Conservation (phyloP, 345 rosid species). For the Limnanthes douglasii region DNA sequence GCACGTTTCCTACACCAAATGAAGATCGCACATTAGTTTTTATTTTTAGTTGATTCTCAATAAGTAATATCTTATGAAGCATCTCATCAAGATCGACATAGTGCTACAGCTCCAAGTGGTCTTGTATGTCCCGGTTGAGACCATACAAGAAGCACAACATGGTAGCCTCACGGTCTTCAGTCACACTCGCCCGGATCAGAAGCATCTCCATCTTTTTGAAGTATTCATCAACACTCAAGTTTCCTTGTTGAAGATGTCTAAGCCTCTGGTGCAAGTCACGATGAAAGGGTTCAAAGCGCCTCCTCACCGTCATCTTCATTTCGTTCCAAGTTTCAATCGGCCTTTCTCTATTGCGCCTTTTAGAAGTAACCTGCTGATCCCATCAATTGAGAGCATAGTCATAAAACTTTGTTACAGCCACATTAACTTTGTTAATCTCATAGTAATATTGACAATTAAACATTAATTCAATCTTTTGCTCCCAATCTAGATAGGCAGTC, state of each 20-base stretch:
- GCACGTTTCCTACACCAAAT: background rate
- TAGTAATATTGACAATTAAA: background rate
- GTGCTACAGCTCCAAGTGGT: background rate
- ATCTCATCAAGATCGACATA: background rate
- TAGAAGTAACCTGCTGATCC: background rate
- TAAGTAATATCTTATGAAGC: background rate
- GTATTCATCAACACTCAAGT: no score
- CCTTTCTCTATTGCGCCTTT: background rate
- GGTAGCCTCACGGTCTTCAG: no score
- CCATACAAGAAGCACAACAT: no score
- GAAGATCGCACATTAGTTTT: background rate
- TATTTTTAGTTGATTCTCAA: background rate
- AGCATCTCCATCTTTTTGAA: no score
- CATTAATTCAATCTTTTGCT: background rate
- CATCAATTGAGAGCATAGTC: background rate
- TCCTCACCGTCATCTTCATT: background rate
- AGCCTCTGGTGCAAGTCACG: background rate
- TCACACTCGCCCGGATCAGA: no score
- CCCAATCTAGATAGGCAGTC: background rate
- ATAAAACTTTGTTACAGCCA: background rate
- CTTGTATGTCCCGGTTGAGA: background rate
- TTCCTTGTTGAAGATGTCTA: background rate
- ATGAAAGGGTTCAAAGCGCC: background rate
- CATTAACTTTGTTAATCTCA: background rate
- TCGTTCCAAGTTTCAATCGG: background rate